Evolutionary conservation across 805 yeast species (phyloP).

Genomic region (Tetrapisispora iriomotensis): DNA sequence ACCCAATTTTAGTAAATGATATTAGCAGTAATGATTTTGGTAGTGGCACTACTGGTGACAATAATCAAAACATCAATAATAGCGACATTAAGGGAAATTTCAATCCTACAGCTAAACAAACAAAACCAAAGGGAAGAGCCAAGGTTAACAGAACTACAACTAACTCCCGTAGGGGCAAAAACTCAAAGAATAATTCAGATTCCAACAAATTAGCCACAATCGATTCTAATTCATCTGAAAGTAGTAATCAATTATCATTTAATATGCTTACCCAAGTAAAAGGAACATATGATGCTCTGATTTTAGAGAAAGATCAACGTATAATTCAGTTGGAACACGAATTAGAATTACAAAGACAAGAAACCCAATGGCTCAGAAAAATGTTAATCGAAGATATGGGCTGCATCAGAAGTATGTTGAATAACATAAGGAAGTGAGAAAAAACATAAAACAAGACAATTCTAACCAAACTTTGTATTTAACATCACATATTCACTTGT

Average conservation of each 20-base stretch:
- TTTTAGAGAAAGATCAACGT: slow-evolving; percentile 25
- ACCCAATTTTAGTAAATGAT: not conserved
- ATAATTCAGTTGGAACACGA: slow-evolving; percentile 25
- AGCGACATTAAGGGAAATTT: not conserved
- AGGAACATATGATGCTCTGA: slow-evolving; percentile 19
- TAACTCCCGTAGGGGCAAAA: slow-evolving; percentile 2
- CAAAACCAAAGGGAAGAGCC: not conserved
- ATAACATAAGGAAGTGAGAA: slow-evolving; percentile 15
- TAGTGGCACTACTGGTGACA: not conserved
- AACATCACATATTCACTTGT: no score
- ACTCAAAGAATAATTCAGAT: not conserved
- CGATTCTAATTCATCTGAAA: no score
- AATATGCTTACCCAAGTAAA: slow-evolving; percentile 14
- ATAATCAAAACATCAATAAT: slow-evolving; percentile 2
- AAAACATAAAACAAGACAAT: no score
- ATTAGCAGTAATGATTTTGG: not conserved
- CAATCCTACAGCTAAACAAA: not conserved
- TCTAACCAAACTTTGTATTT: no score
- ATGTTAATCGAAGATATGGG: slow-evolving; percentile 31
- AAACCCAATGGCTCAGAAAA: slow-evolving; percentile 28
- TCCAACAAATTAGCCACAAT: no score
- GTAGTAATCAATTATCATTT: no score
- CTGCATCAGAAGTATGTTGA: slow-evolving; percentile 24
- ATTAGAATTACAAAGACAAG: slow-evolving; percentile 26
- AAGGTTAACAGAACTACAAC: not conserved